Evolutionary conservation across 345 rosid genomes (phyloP).

Genomic region (Citrus hindsii): DNA sequence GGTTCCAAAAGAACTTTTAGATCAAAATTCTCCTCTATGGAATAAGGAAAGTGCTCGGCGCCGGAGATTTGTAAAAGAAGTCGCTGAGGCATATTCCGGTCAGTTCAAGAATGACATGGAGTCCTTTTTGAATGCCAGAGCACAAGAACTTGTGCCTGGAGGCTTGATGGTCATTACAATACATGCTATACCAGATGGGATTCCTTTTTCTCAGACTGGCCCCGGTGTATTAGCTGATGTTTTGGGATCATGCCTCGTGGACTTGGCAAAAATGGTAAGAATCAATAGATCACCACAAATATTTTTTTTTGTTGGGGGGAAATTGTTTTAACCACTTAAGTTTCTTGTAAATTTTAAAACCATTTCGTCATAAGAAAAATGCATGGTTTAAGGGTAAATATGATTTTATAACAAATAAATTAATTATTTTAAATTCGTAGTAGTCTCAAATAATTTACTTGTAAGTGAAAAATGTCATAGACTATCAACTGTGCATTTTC

Average conservation of each 20-base stretch:
- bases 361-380: too few species aligned
- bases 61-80: constrained; percentile 20
- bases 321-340: neutral
- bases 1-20: neutral
- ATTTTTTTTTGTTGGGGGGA: too few species aligned
- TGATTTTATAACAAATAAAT: too few species aligned
- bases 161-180: constrained; percentile 13
- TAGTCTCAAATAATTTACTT: too few species aligned
- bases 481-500: neutral
- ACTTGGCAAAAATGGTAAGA: constrained; percentile 11
- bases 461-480: neutral
- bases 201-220: neutral
- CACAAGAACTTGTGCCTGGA: constrained; percentile 22
- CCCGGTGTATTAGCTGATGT: neutral
- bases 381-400: too few species aligned
- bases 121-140: constrained; percentile 19
- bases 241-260: constrained; percentile 8
- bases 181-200: constrained; percentile 12
- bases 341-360: neutral
- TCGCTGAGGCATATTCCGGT: constrained; percentile 11
- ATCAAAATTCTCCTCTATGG: constrained; percentile 2
- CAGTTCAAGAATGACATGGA: constrained; percentile 18
- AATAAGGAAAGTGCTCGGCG: constrained; percentile 15
- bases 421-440: too few species aligned
- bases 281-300: neutral